Base-by-base conservation (phyloP, 768 basidiomycete species). In the Paxillus rubicundulus region DNA sequence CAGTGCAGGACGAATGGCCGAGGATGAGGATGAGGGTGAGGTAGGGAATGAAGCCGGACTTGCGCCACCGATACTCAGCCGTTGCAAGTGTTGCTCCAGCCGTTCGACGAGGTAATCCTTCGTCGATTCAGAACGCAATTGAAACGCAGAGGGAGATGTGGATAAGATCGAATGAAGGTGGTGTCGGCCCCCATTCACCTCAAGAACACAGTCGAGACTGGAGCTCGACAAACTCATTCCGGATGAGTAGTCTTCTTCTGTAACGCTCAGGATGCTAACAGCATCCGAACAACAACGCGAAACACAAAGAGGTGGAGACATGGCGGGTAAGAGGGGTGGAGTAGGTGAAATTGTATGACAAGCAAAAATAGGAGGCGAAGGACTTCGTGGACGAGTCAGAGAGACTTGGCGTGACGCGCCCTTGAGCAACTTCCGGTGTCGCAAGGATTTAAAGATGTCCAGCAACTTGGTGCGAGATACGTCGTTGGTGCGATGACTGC, bases 371-470 rank as follows among this genome's bases (percentile, higher is more conserved):
- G 32, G 49, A 4, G 36, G 24, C 24, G 51, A 49, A 34, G 41
- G 45, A 36, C 38, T 52, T 14, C 2, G 53, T 34, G 57, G 44
- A 34, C 16, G 53, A 20, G 46, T 34, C 14, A 48, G 37, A 46
- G 56, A 33, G 7, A 53, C 48, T 20, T 32, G 50, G 17, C 5
- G 56, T 27, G 56, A 47, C 41, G 33, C 33, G 3, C 51, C 34
- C 39, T 37, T 52, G 38, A 45, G 52, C 40, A 57, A 40, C 48
- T 51, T 48, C 30, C 52, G 40, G 24, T 36, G 47, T 24, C 62
- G 57, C 42, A 67, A 47, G 33, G 57, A 59, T 46, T 62, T 62
- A 60, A 65, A 49, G 28, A 67, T 51, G 9, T 57, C 52, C 9
- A 34, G 50, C 10, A 67, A 39, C 54, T 60, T 65, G 5, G 55